These are phyloP conservation scores for Ophiostoma populinum DNA, from an alignment of 2,329 filamentous ascomycete species.

Conservation along the genomic window DNA sequence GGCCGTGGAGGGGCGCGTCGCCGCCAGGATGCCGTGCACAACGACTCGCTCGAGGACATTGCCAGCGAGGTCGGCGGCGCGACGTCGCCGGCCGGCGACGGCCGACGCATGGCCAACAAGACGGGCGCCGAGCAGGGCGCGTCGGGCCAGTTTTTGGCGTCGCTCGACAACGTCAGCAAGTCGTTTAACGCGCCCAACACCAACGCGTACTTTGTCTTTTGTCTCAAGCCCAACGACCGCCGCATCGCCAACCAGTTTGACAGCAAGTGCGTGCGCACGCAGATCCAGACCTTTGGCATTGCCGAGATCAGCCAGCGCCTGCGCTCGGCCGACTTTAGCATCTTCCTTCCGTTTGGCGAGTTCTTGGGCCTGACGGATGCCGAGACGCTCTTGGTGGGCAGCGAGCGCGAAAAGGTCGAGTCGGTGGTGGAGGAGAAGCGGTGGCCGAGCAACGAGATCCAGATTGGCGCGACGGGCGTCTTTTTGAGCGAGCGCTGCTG, in stretches of 20 bases:
- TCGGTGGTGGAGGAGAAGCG: slow-evolving; percentile 79
- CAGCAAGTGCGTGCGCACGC: slow-evolving; percentile 90
- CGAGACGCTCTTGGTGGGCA: slow-evolving; percentile 74
- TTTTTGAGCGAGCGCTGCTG: slow-evolving; percentile 94
- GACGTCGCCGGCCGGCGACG: slow-evolving; percentile 18
- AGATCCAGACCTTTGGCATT: slow-evolving; percentile 89
- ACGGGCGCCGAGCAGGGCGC: slow-evolving; percentile 56
- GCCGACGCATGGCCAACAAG: slow-evolving; percentile 12
- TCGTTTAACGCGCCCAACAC: slow-evolving; percentile 67
- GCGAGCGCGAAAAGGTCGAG: slow-evolving; percentile 81
- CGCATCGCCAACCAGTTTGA: slow-evolving; percentile 98
- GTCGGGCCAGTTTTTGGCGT: slow-evolving; percentile 77
- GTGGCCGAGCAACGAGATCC: slow-evolving; percentile 84
- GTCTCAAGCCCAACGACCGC: slow-evolving; percentile 89
- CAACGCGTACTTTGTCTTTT: slow-evolving; percentile 94
- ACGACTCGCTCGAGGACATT: slow-evolving; percentile 26
- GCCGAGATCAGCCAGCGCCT: slow-evolving; percentile 91
- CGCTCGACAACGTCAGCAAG: slow-evolving; percentile 79
- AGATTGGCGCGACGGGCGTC: slow-evolving; percentile 78
- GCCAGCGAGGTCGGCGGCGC: slow-evolving; percentile 22
- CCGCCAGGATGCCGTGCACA: slow-evolving; percentile 18
- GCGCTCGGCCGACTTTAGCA: slow-evolving; percentile 81
- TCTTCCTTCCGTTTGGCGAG: slow-evolving; percentile 91
- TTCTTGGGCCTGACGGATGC: slow-evolving; percentile 79
- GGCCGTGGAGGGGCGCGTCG: slow-evolving; percentile 16